Conservation (phyloP, 768 basidiomycete genomes). For the Suillus bovinus region DNA sequence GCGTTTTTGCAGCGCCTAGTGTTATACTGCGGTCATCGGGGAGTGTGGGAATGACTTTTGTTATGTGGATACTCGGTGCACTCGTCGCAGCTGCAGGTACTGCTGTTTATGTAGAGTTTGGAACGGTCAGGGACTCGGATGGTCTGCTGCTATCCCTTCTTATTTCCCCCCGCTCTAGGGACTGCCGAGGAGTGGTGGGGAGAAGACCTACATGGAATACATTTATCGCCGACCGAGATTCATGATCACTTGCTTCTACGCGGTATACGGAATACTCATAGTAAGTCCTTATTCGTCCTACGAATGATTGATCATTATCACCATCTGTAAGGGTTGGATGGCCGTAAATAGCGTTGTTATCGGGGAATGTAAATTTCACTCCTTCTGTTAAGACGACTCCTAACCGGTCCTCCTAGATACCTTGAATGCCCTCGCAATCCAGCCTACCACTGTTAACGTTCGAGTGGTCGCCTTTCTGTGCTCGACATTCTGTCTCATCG, state of each 20-base stretch:
- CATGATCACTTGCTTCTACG: conserved; percentile 58
- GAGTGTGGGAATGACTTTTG: conserved; percentile 65
- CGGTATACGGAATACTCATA: conserved; percentile 56
- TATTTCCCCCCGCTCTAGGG: conserved; percentile 39
- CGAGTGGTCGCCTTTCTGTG: conserved; percentile 57
- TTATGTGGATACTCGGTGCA: conserved; percentile 74
- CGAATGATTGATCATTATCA: neutral
- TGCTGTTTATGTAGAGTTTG: conserved; percentile 72
- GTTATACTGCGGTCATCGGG: conserved; percentile 67
- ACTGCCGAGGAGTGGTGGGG: conserved; percentile 69
- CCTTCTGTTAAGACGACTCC: neutral
- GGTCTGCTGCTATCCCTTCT: neutral
- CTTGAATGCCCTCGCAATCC: conserved; percentile 51
- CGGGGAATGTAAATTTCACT: conserved; percentile 60
- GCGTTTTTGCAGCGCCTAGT: conserved; percentile 72
- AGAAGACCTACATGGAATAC: conserved; percentile 76
- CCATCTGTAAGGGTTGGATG: conserved; percentile 47
- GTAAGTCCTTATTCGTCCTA: conserved; percentile 36
- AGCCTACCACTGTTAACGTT: conserved; percentile 45
- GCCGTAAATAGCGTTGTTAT: conserved; percentile 66
- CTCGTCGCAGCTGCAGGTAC: conserved; percentile 65
- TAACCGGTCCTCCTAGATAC: conserved; percentile 44
- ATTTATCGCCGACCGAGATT: conserved; percentile 65
- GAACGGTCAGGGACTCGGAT: conserved; percentile 48
- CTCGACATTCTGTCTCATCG: conserved; percentile 53